Evolutionary conservation across 345 rosid genomes (phyloP), one percentile per base, ranked within the genome.

Genomic region (Pelargonium nanum): DNA sequence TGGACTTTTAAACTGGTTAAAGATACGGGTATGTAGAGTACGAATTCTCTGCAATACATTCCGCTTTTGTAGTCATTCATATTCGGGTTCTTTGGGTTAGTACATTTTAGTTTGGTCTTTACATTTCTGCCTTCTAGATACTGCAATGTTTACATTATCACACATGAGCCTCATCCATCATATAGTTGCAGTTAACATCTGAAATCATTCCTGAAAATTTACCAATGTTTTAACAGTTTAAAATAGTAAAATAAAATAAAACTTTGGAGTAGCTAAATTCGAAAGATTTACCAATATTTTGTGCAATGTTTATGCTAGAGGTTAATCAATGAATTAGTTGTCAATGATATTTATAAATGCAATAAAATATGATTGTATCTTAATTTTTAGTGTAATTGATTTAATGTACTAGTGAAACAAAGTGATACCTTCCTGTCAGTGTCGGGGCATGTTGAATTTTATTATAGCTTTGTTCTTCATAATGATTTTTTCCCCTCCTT

Each of bases 1-100:
- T 54, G 96, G 96, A 60, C 70, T 94, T 73, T 84, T 94, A 64
- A 94, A 86, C 72, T 94, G 99, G 99, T 80, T 94, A 76, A 94
- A 94, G 78, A 83, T 78, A 65, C 82, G 88, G 77, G 99, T 91
- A 88, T 59, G 66, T 63, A 48, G 62, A 21, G 61, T 56, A 17
- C 55, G 13, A 26, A 62, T 67, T 59, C 26, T 68, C 74, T 56
- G 12, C 51, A 22, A 40, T 40, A 12, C 13, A 12, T 40, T 40
- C 15, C 15, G 15, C 3, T n/a, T 40, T 40, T 40, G 15, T 40
- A 12, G 16, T 40, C 48, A 40, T 40, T 40, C 9, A 40, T 12
- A 17, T 40, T 15, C 48, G 9, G 48, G 15, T 40, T 40, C 48
- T 40, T 15, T 40, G 15, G 15, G 48, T 40, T 34, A 34, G 17